These are phyloP conservation scores for Jamesozyma jinghongensis DNA, from an alignment of 805 yeast genomes.

Conservation along the genomic window DNA sequence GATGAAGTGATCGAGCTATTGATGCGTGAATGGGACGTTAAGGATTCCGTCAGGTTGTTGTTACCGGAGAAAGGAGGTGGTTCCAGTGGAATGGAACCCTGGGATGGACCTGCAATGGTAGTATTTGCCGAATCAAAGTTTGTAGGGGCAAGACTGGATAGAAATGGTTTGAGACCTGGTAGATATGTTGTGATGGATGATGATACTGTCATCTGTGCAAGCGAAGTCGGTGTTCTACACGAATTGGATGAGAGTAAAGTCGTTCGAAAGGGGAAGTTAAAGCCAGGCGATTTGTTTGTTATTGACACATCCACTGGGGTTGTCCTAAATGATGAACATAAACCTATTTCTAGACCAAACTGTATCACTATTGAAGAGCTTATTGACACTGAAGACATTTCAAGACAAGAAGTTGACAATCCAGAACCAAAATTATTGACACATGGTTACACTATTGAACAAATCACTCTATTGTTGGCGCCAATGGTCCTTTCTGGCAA, in stretches of 20 bases:
- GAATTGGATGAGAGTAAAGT: constrained; percentile 69
- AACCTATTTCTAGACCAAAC: no score
- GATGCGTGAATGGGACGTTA: no score
- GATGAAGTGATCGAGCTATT: constrained; percentile 91
- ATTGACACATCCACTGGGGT: constrained; percentile 90
- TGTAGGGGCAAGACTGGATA: constrained; percentile 64
- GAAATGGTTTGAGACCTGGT: constrained; percentile 97
- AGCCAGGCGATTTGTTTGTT: constrained; percentile 92
- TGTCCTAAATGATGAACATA: no score
- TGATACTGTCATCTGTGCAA: constrained; percentile 93
- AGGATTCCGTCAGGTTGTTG: no score
- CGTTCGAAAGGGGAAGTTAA: constrained; percentile 84
- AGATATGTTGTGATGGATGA: constrained; percentile 93
- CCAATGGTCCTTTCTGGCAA: constrained; percentile 93
- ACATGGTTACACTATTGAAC: constrained; percentile 92
- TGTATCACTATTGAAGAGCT: no score
- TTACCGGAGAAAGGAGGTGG: no score
- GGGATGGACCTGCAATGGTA: constrained; percentile 99
- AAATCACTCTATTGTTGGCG: constrained; percentile 67
- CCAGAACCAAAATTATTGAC: constrained; percentile 54
- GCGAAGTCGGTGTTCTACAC: constrained; percentile 95
- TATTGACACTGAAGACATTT: no score
- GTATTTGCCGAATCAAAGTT: constrained; percentile 95
- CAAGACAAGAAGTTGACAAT: no score
- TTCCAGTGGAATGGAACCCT: constrained; percentile 94